These are phyloP conservation scores for Aureobasidium subglaciale DNA, from an alignment of 2,329 filamentous ascomycete genomes.

Conservation along the genomic window DNA sequence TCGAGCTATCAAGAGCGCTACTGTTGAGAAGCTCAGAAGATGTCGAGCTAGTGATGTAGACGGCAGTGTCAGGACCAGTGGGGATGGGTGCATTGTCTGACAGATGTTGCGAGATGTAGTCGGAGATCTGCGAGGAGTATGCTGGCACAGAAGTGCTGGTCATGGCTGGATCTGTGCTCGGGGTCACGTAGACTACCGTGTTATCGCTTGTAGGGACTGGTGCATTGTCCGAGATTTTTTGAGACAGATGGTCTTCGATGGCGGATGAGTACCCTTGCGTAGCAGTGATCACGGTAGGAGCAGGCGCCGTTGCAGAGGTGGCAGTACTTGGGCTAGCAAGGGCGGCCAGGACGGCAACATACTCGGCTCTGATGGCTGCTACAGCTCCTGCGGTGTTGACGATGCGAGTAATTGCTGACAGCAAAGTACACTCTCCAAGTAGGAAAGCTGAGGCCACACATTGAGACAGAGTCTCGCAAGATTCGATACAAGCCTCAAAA, in stretches of 20 bases:
- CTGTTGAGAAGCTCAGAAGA: background rate
- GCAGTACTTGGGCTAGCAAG: background rate
- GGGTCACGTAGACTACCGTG: background rate
- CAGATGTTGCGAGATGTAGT: background rate
- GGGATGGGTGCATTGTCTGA: background rate
- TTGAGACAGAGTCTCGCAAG: background rate
- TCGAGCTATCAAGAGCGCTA: background rate
- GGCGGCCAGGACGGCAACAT: background rate
- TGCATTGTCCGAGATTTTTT: background rate
- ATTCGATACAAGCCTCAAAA: conserved; percentile 6
- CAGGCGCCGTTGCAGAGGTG: background rate
- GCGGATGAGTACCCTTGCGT: background rate
- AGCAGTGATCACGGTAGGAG: background rate
- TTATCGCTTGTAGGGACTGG: conserved; percentile 8
- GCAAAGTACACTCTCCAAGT: background rate
- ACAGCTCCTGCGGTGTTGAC: conserved; percentile 5
- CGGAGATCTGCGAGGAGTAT: background rate
- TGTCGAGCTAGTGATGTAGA: background rate
- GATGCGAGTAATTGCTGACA: conserved; percentile 2
- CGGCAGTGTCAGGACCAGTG: conserved; percentile 1
- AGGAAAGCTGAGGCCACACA: conserved; percentile 8
- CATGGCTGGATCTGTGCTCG: background rate
- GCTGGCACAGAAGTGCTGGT: background rate
- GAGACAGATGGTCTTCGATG: conserved; percentile 2
- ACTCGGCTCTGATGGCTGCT: conserved; percentile 7